Base-by-base conservation (phyloP, 352 stramenopile genomes). In the Stramenopiles sp. region DNA sequence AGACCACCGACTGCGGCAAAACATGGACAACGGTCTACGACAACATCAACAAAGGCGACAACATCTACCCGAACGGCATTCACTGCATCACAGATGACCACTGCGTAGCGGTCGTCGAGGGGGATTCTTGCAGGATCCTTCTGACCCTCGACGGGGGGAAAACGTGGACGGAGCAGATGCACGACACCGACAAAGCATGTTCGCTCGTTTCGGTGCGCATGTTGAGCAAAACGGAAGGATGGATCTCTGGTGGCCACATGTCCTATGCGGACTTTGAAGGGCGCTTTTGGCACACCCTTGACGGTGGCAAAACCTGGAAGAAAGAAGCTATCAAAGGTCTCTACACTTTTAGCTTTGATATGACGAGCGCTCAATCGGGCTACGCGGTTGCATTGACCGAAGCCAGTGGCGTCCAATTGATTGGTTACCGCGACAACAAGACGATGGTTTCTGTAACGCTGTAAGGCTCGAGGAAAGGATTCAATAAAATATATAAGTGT, bases 11-110 rank as follows among this genome's bases (percentile, higher is more conserved):
- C 12, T 2, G 53, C 12, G 53, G 53, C 2, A 71, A 71, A 71
- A 71, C 53, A 2, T 71, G 53, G 53, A 6, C 2, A 33, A 2
- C 35, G 6, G 6, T 6, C 1, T 71, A 71, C 35, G 35, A 71
- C 6, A 71, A 71, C 12, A 6, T 71, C 53, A 71, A 71, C 12
- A 71, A 2, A 71, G 53, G 53, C 6, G 53, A 71, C 35, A 71
- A 71, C 35, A 71, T 71, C 35, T 71, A 71, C 35, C 53, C 53
- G 6, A 71, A 71, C 12, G 53, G 53, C 6, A 71, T 71, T 6
- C 2, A 71, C 35, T 71, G 53, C 12, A 6, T 71, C 35, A 71
- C 2, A 35, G 53, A 71, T 6, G 12, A 71, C 2, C 53, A 71
- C 12, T 71, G 53, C 35, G 12, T 71, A 35, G 53, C 53, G 6